Base-by-base conservation (phyloP, 768 basidiomycete species). In the Sporobolomyces roseus region DNA sequence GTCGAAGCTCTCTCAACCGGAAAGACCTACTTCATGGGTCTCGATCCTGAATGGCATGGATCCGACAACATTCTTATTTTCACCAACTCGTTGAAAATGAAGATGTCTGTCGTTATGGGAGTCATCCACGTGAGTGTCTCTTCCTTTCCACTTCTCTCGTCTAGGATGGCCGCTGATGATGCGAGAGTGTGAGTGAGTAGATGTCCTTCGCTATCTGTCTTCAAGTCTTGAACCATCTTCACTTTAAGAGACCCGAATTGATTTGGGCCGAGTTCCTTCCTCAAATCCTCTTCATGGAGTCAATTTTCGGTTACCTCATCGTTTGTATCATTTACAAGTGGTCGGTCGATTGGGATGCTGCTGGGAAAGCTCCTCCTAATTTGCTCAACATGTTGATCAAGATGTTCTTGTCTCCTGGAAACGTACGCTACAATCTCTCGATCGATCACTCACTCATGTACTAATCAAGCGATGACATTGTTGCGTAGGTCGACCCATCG, bases 51-150 rank as follows among this genome's bases (percentile, higher is more conserved):
- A 55, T 99, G 96, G 96, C 93, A 96, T 77, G 91, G 87, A 25
- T 84, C 93, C 8, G 90, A 91, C 72, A 99, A 99, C 77, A 83
- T 82, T 2, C 83, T 99, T 66, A 87, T 96, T 49, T 99, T 98
- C 80, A 89, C 88, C 60, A 99, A 99, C 80, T 97, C 93, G 45
- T 94, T 94, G 83, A 99, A 98, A 86, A 99, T 99, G 96, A 98
- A 99, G 82, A 92, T 98, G 91, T 90, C 91, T 27, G 87, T 99
- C 76, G 85, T 98, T 41, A 80, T 99, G 61, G 96, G 96, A 78
- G 93, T 99, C 72, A 89, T 89, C 67, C 94, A 99, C 79, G 94
- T 97, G 81, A 74, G 87, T 80, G 9, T 9, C 9, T 9, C 10
- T 41, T 41, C 38, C 17, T 30, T 29, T 14, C 13, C 7, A 17